These are phyloP conservation scores for Penicillium sp. DNA, from an alignment of 2,329 filamentous ascomycete species.

Conservation along the genomic window DNA sequence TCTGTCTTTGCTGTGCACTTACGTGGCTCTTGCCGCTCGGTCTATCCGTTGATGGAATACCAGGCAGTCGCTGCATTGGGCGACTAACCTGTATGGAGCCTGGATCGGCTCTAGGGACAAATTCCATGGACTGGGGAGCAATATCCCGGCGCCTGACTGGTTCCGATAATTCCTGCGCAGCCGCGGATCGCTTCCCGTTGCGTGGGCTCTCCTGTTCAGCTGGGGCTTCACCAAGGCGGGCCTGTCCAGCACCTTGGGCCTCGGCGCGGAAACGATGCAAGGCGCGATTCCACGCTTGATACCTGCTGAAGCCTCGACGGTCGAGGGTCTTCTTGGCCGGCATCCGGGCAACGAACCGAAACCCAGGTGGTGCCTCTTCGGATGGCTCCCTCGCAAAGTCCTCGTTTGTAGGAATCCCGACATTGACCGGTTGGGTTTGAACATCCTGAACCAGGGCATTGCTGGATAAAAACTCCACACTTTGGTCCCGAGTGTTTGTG, in stretches of 20 bases:
- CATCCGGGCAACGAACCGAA: conserved; percentile 32
- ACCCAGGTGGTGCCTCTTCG: conserved; percentile 35
- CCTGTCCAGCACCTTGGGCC: conserved; percentile 16
- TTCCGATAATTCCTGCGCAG: conserved; percentile 16
- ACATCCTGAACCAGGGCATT: conserved; percentile 34
- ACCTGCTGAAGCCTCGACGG: conserved; percentile 44
- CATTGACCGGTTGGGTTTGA: conserved; percentile 28
- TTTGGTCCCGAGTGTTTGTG: conserved; percentile 32
- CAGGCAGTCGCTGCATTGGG: conserved; percentile 5
- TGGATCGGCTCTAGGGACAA: conserved; percentile 12
- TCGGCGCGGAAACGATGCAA: conserved; percentile 37
- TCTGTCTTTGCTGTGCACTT: conserved; percentile 11
- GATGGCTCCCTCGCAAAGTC: conserved; percentile 27
- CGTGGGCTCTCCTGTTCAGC: conserved; percentile 16
- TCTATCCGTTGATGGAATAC: conserved; percentile 9
- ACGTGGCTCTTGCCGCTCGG: conserved; percentile 8
- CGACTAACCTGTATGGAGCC: conserved; percentile 13
- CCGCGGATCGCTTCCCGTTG: conserved; percentile 17
- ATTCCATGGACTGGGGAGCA: conserved; percentile 10
- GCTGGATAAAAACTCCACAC: conserved; percentile 43
- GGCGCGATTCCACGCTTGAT: conserved; percentile 45
- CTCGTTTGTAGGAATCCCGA: conserved; percentile 17
- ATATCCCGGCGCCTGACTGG: conserved; percentile 9
- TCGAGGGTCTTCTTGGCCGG: conserved; percentile 35
- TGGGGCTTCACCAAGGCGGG: conserved; percentile 4